A percentile compares a stretch with the other conserved stretches of the same genome.
Conservation (phyloP, 2,329 filamentous ascomycete species). For the Capronia epimyces region DNA sequence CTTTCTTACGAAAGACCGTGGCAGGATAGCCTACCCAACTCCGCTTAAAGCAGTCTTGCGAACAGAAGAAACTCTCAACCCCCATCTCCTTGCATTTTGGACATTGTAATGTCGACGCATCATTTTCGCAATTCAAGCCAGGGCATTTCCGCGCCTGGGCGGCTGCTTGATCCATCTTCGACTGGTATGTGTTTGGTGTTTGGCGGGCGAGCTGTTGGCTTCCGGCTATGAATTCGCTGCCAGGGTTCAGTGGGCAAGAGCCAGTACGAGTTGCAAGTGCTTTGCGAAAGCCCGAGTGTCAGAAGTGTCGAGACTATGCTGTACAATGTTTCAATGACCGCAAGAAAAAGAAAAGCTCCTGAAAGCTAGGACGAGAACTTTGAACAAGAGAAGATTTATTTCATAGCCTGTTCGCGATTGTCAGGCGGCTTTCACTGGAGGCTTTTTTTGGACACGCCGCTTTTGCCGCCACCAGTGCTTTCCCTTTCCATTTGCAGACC, state of each 20-base stretch:
- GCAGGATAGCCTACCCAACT: conserved; percentile 72
- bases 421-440: not conserved
- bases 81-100: conserved; percentile 89
- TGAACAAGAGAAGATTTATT: no score
- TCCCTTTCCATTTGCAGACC: not conserved
- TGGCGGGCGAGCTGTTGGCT: no score
- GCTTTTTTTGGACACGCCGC: not conserved
- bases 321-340: no score
- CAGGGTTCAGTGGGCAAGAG: no score
- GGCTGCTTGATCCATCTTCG: conserved; percentile 32
- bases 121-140: conserved; percentile 77
- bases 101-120: conserved; percentile 81
- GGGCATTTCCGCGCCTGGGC: conserved; percentile 54
- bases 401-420: no score
- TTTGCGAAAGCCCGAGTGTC: no score
- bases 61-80: conserved; percentile 92
- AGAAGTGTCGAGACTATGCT: no score
- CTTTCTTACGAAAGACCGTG: conserved; percentile 24
- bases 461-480: not conserved
- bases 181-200: no score
- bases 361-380: no score
- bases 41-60: conserved; percentile 97
- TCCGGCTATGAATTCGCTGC: no score
- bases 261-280: no score
- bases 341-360: no score